phyloP scores from a whole-genome alignment of 75 land plant genomes.

The Selaginella tamariscina region DNA sequence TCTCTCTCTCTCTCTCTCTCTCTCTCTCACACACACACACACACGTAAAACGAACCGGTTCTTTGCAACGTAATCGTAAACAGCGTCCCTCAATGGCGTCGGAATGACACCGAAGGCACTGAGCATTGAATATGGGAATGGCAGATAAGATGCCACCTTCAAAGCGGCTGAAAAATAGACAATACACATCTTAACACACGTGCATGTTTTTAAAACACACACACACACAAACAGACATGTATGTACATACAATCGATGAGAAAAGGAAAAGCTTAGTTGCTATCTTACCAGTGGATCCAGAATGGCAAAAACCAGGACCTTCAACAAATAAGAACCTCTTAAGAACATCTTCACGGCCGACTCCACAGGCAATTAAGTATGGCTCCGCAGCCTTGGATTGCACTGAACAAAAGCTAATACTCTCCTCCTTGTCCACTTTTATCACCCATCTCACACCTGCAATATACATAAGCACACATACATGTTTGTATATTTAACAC shows the following conservation, averaged over 20 bases:
- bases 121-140: constrained; percentile 68
- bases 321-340: constrained; percentile 72
- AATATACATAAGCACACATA: too few relatives aligned
- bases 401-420: constrained; percentile 75
- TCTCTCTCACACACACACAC: too few relatives aligned
- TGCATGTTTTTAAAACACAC: too few relatives aligned
- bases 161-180: constrained; percentile 53
- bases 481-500: too few relatives aligned
- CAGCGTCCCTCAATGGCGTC: constrained; percentile 58
- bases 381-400: constrained; percentile 89
- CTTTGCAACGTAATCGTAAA: constrained; percentile 74
- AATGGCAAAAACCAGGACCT: constrained; percentile 49
- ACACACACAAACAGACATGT: neutral
- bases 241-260: neutral
- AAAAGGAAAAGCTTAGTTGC: neutral
- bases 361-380: constrained; percentile 50
- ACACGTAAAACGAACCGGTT: too few relatives aligned
- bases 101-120: constrained; percentile 49
- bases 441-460: constrained; percentile 90
- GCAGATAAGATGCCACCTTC: constrained; percentile 63
- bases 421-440: constrained; percentile 50
- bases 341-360: constrained; percentile 61
- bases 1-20: too few relatives aligned
- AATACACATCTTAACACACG: too few relatives aligned
- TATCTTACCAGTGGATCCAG: constrained; percentile 63